These are phyloP conservation scores for Atkinsonella texensis DNA, from an alignment of 2,329 filamentous ascomycete species.

Conservation along the genomic window DNA sequence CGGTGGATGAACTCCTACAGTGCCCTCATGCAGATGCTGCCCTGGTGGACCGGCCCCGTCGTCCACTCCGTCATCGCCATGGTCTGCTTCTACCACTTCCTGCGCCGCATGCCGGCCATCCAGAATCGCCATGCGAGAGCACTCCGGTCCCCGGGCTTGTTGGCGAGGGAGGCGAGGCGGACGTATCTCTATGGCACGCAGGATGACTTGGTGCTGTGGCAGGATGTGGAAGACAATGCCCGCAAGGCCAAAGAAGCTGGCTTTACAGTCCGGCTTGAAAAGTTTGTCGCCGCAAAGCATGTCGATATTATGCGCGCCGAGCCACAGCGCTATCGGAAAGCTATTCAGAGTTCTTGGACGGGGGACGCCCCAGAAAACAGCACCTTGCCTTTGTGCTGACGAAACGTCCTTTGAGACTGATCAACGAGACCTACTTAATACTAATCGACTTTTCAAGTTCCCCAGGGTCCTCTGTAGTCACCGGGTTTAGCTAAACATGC, in stretches of 20 bases:
- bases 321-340: conserved; percentile 36
- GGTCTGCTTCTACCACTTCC: conserved; percentile 20
- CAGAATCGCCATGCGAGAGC: conserved; percentile 23
- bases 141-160: conserved; percentile 22
- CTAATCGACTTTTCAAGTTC: no score
- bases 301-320: conserved; percentile 37
- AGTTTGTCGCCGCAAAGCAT: conserved; percentile 35
- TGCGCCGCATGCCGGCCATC: conserved; percentile 16
- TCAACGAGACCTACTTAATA: no score
- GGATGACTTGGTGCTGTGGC: conserved; percentile 34
- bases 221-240: conserved; percentile 37
- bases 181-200: conserved; percentile 40
- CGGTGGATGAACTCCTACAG: conserved; percentile 26
- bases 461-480: no score
- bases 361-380: conserved; percentile 7
- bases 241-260: conserved; percentile 26
- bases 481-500: no score
- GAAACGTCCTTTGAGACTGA: no score
- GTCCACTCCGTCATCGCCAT: conserved; percentile 21
- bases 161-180: conserved; percentile 28
- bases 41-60: conserved; percentile 21
- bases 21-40: conserved; percentile 25
- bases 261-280: conserved; percentile 30
- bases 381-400: no score
- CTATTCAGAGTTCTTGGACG: conserved; percentile 35